These are phyloP conservation scores for Globomyces pollinis-pini DNA, from an alignment of 192 early-diverging fungal genomes.

Conservation along the genomic window DNA sequence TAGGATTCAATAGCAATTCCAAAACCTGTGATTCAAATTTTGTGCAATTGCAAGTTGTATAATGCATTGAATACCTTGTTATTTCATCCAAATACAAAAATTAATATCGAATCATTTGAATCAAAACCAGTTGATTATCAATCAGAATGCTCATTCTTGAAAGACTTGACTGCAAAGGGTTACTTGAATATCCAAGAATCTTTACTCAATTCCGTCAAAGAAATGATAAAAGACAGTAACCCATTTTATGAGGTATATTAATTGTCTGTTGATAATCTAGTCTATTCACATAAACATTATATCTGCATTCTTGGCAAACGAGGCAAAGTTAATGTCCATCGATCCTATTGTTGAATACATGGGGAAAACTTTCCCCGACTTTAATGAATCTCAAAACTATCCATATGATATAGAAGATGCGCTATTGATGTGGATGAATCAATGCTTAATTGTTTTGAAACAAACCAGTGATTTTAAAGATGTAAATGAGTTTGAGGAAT, in stretches of 20 bases:
- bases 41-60: constrained; percentile 27
- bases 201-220: constrained; percentile 27
- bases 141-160: constrained; percentile 16
- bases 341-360: constrained; percentile 24
- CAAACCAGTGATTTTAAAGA: not conserved
- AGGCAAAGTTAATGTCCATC: not conserved
- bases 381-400: constrained; percentile 13
- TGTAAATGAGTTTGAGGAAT: constrained; percentile 16
- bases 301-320: constrained; percentile 27
- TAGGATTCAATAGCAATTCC: constrained; percentile 5
- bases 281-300: constrained; percentile 40
- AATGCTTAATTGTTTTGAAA: constrained; percentile 16
- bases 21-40: not conserved
- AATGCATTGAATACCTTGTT: constrained; percentile 2
- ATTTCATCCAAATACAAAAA: constrained; percentile 4
- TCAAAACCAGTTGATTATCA: constrained; percentile 7
- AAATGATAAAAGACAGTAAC: constrained; percentile 36
- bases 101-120: too few relatives aligned
- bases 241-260: constrained; percentile 51
- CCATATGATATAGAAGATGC: constrained; percentile 50
- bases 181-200: constrained; percentile 31
- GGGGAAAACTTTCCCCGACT: constrained; percentile 17
- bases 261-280: constrained; percentile 18
- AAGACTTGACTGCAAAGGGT: constrained; percentile 19
- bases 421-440: constrained; percentile 38